phyloP scores from a whole-genome alignment of 2,329 filamentous ascomycete genomes.

The Magnaporthales sp. region DNA sequence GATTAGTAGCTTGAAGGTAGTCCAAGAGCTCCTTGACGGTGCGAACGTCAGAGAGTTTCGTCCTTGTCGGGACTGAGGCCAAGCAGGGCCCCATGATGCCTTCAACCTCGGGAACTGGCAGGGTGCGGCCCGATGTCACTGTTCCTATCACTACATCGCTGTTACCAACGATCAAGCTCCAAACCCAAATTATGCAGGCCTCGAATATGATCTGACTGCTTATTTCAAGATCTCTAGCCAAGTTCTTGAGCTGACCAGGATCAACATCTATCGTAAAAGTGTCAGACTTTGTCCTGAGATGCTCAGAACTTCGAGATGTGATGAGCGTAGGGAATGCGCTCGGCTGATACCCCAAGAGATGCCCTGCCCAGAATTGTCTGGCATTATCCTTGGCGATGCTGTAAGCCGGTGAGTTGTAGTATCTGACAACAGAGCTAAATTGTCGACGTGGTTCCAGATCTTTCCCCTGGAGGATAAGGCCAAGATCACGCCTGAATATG shows the following conservation, averaged over 20 bases:
- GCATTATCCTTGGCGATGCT: conserved; percentile 28
- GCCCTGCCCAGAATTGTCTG: conserved; percentile 60
- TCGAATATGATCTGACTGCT: conserved; percentile 70
- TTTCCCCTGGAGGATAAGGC: conserved; percentile 31
- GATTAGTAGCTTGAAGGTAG: conserved; percentile 56
- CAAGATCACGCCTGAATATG: conserved; percentile 60
- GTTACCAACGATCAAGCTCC: conserved; percentile 54
- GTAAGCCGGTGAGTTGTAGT: conserved; percentile 26
- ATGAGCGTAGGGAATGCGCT: conserved; percentile 50
- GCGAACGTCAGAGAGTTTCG: conserved; percentile 42
- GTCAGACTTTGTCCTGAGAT: conserved; percentile 12
- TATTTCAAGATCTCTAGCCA: conserved; percentile 33
- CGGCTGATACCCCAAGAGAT: conserved; percentile 49
- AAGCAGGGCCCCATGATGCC: conserved; percentile 73
- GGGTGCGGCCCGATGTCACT: conserved; percentile 72
- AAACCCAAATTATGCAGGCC: conserved; percentile 56
- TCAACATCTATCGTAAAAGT: conserved; percentile 22
- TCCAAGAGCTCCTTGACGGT: conserved; percentile 53
- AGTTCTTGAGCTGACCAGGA: conserved; percentile 21
- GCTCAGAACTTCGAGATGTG: conserved; percentile 13
- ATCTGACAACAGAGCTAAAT: conserved; percentile 51
- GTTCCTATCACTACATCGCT: conserved; percentile 66
- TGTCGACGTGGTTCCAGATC: conserved; percentile 35
- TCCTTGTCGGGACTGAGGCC: conserved; percentile 62
- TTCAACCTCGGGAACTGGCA: conserved; percentile 64